Percentiles rank a stretch among this genome's conserved stretches.
phyloP scores from a whole-genome alignment of 148 eudicot species.

The Chenopodium album region DNA sequence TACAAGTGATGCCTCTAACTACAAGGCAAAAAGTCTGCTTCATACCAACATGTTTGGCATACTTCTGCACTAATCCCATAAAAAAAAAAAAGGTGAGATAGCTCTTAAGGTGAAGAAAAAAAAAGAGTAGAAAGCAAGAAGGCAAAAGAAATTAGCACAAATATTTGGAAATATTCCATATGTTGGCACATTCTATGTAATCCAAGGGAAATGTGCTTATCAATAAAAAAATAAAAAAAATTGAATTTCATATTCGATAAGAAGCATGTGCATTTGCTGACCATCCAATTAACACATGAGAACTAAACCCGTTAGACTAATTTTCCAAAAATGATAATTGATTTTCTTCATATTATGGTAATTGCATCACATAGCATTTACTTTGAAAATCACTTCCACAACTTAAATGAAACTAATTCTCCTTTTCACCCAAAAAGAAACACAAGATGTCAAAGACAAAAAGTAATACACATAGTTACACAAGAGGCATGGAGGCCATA shows the following conservation, averaged over 20 bases:
- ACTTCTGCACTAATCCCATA: conserved; percentile 51
- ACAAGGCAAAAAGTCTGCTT: conserved; percentile 91
- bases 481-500: not conserved
- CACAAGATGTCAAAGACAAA: not conserved
- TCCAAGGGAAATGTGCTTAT: not conserved
- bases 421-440: not conserved
- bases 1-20: conserved; percentile 94
- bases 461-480: not conserved
- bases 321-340: not conserved
- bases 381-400: not conserved
- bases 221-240: too few species aligned
- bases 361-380: not conserved
- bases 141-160: not conserved
- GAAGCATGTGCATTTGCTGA: conserved; percentile 5
- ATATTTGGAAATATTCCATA: not conserved
- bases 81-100: conserved; percentile 23
- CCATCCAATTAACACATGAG: not conserved
- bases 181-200: not conserved
- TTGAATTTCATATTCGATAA: not conserved
- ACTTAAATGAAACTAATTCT: too few species aligned
- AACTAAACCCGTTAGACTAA: not conserved
- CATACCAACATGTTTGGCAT: conserved; percentile 84
- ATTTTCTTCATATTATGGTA: not conserved
- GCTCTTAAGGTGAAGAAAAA: not conserved
- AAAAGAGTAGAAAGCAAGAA: not conserved